Percentiles rank a stretch among this genome's conserved stretches.
Conservation (phyloP, 106 monocot species). For the Agapanthus africanus region DNA sequence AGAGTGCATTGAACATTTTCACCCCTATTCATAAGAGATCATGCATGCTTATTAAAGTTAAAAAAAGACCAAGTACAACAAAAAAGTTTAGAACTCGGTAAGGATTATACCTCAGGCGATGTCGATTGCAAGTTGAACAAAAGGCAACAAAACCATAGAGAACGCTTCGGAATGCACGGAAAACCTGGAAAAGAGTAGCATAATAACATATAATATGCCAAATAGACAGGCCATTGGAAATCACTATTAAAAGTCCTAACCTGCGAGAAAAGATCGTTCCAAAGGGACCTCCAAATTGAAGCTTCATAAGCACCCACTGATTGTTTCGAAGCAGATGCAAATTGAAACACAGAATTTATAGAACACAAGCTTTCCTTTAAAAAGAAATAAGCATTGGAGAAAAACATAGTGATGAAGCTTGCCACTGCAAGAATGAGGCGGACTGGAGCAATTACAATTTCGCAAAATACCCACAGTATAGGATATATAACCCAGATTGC, state of each 20-base stretch:
- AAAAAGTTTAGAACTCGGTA: neutral
- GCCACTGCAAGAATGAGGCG: conserved; percentile 41
- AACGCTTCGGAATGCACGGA: conserved; percentile 81
- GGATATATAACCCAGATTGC: conserved; percentile 58
- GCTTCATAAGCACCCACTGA: conserved; percentile 47
- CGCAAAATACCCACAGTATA: conserved; percentile 45
- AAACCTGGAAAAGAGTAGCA: conserved; percentile 44
- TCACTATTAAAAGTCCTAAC: conserved; percentile 23
- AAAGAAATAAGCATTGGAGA: conserved; percentile 26
- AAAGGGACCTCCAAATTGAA: conserved; percentile 83
- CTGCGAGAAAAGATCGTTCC: conserved; percentile 93
- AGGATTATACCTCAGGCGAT: conserved; percentile 78
- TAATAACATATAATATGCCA: neutral
- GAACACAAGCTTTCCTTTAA: conserved; percentile 58
- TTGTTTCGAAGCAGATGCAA: conserved; percentile 52
- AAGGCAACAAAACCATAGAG: conserved; percentile 93
- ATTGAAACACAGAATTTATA: conserved; percentile 40
- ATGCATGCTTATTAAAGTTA: neutral
- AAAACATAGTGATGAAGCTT: conserved; percentile 35
- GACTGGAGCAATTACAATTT: conserved; percentile 50
- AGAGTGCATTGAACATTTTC: neutral
- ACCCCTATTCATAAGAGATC: neutral
- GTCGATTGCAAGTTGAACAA: conserved; percentile 80
- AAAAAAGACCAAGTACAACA: too few species aligned
- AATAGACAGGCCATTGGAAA: neutral